A percentile compares a stretch with the other conserved stretches of the same genome.
Conservation (phyloP, 1,284 basidiomycete genomes). For the Leccinum solheimii region DNA sequence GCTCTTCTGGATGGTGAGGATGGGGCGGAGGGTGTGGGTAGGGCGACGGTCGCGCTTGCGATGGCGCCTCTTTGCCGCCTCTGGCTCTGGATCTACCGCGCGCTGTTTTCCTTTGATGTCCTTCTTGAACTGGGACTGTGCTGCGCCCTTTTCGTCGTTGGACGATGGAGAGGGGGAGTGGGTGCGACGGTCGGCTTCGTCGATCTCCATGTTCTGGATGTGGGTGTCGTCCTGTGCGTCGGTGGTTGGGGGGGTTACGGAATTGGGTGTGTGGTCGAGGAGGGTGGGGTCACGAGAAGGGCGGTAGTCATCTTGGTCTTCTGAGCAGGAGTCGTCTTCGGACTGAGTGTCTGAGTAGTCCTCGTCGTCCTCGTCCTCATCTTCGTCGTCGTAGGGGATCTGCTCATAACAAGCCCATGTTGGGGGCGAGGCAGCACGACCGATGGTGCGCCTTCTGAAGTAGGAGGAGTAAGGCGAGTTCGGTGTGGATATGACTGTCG, state of each 20-base stretch:
- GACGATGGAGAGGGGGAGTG: not conserved
- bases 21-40: constrained; percentile 66
- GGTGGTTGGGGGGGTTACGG: constrained; percentile 21
- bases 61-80: constrained; percentile 45
- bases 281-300: constrained; percentile 21
- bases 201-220: constrained; percentile 62
- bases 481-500: constrained; percentile 40
- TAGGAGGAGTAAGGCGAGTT: constrained; percentile 52
- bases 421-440: constrained; percentile 75
- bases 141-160: constrained; percentile 38
- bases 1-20: constrained; percentile 78
- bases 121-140: constrained; percentile 42
- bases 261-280: constrained; percentile 26
- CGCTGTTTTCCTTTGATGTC: constrained; percentile 79
- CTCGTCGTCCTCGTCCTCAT: constrained; percentile 41
- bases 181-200: constrained; percentile 36
- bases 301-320: constrained; percentile 67
- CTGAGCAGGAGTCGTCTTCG: constrained; percentile 61
- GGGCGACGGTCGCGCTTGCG: constrained; percentile 59
- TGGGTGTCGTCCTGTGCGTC: constrained; percentile 38
- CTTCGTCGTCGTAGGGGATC: constrained; percentile 62
- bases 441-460: constrained; percentile 69
- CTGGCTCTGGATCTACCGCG: constrained; percentile 58
- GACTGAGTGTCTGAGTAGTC: constrained; percentile 50
- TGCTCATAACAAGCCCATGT: constrained; percentile 87